Percentiles rank a stretch among this genome's conserved stretches.
Evolutionary conservation across 1,284 basidiomycete genomes (phyloP).

Genomic region (Stygiomarasmius scandens): DNA sequence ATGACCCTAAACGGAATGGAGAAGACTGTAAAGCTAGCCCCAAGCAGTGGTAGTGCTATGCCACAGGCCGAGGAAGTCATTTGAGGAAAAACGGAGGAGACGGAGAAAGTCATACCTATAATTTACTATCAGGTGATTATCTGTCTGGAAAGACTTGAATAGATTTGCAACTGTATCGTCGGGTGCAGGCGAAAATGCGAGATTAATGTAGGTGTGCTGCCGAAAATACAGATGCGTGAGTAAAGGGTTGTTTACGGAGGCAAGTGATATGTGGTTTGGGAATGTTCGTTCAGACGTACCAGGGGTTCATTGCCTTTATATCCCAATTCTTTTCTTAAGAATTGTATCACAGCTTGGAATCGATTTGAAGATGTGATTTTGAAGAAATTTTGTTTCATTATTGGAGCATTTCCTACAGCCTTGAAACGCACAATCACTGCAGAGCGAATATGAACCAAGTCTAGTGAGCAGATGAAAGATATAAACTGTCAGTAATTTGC

Average conservation of each 20-base stretch:
- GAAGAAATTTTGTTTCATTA: slow-evolving; percentile 99
- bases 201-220: slow-evolving; percentile 97
- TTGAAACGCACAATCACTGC: slow-evolving; percentile 97
- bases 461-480: slow-evolving; percentile 4
- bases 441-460: neutral
- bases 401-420: slow-evolving; percentile 96
- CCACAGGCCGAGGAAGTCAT: neutral
- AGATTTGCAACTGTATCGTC: slow-evolving; percentile 92
- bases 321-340: slow-evolving; percentile 87
- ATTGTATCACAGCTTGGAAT: slow-evolving; percentile 95
- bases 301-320: slow-evolving; percentile 89
- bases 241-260: neutral
- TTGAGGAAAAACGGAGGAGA: neutral
- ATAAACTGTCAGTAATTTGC: slow-evolving; percentile 19
- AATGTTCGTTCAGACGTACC: slow-evolving; percentile 67
- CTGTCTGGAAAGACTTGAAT: slow-evolving; percentile 92
- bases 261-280: too few relatives aligned
- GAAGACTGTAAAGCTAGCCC: slow-evolving; percentile 48
- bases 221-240: slow-evolving; percentile 1
- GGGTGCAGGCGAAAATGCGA: slow-evolving; percentile 93
- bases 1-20: neutral
- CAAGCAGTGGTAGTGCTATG: slow-evolving; percentile 71
- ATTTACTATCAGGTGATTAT: slow-evolving; percentile 94
- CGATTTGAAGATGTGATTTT: slow-evolving; percentile 95
- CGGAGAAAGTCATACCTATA: slow-evolving; percentile 68